These are phyloP conservation scores for Hypomontagnella monticulosa DNA, from an alignment of 495 filamentous ascomycete species.

Conservation along the genomic window DNA sequence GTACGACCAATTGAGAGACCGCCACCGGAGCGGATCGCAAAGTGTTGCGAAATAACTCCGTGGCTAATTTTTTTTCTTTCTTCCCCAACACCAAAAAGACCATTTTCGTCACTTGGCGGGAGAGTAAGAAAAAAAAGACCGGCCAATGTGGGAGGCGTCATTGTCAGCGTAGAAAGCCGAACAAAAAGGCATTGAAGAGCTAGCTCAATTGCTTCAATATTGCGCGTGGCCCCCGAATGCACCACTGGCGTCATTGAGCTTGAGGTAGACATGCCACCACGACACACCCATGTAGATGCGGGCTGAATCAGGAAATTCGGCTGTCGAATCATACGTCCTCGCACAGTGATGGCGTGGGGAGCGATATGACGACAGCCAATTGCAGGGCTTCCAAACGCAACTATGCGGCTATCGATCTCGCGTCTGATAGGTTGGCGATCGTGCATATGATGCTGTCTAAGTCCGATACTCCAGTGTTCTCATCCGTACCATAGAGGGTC, in stretches of 20 bases:
- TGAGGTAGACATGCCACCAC: constrained; percentile 20
- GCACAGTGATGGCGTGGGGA: constrained; percentile 38
- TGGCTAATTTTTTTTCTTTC: constrained; percentile 3
- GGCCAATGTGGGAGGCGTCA: constrained; percentile 11
- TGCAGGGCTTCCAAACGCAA: constrained; percentile 32
- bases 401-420: constrained; percentile 45
- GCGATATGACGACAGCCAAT: constrained; percentile 44
- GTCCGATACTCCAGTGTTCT: constrained; percentile 24
- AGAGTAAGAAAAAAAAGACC: background rate
- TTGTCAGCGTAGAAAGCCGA: constrained; percentile 12
- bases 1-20: constrained; percentile 10
- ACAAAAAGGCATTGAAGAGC: constrained; percentile 17
- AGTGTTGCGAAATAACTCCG: constrained; percentile 2
- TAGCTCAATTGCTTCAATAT: constrained; percentile 20
- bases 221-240: constrained; percentile 26
- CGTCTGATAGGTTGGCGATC: constrained; percentile 45
- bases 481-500: constrained; percentile 26
- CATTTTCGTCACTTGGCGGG: constrained; percentile 15
- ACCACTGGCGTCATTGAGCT: constrained; percentile 41
- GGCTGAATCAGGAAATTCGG: constrained; percentile 31
- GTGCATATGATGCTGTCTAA: constrained; percentile 46
- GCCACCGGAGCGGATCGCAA: constrained; percentile 3
- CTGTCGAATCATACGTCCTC: constrained; percentile 29
- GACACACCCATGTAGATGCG: constrained; percentile 39
- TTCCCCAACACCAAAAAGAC: constrained; percentile 3